Percentiles rank a stretch among this genome's conserved stretches.
Conservation (phyloP, 176 grass and related monocot species). For the Carex myosuroides region DNA sequence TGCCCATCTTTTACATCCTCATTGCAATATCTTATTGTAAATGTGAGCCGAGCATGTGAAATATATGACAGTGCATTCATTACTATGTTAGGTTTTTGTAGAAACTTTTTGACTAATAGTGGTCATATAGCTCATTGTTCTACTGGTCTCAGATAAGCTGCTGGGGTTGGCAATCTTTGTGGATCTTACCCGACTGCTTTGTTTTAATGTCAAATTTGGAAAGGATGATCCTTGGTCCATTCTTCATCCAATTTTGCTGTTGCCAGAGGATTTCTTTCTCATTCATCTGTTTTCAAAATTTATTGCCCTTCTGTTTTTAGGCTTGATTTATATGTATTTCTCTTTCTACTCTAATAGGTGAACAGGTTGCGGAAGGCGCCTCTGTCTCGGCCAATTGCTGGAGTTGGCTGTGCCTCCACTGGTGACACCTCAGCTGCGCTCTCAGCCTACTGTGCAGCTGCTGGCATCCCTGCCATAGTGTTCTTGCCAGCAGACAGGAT, state of each 20-base stretch:
- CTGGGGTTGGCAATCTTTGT: not conserved
- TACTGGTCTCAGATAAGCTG: not conserved
- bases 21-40: not conserved
- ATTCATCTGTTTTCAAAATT: not conserved
- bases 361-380: conserved; percentile 72
- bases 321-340: not conserved
- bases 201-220: not conserved
- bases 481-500: conserved; percentile 83
- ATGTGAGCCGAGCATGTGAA: not conserved
- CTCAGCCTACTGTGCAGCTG: conserved; percentile 85
- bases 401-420: conserved; percentile 78
- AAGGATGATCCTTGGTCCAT: not conserved
- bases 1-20: not conserved
- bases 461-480: conserved; percentile 77
- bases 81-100: not conserved
- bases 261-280: not conserved
- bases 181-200: not conserved
- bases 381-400: conserved; percentile 71
- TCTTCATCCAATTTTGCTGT: not conserved
- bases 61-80: not conserved
- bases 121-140: not conserved
- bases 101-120: not conserved
- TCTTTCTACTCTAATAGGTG: conserved; percentile 32
- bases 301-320: not conserved
- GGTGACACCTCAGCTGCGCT: conserved; percentile 92